Evolutionary conservation across 106 monocot genomes (phyloP), one percentile per base, ranked within the genome.

Genomic region (Dioscorea alata): DNA sequence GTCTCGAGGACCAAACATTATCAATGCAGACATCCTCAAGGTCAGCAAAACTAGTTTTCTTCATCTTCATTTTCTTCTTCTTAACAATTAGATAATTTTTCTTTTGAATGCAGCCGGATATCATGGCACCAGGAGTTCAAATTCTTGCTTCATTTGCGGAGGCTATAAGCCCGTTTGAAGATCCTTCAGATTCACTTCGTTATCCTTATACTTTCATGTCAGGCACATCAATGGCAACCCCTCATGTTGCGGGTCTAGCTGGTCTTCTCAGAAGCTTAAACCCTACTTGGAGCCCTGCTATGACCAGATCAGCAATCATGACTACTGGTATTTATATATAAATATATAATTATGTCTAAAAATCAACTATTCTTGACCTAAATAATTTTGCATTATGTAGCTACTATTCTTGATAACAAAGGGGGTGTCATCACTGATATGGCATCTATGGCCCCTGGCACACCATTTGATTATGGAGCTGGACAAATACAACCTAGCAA

Each of bases 191-290:
- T 56, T 54, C 33, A 0, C 75, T 75, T 8, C 71, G 67, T 6
- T 66, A 63, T 0, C 50, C 33, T 0, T 87, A 73, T 68, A 66
- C 62, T 18, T 19, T 77, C 1, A 7, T 80, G 19, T 75, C 80
- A 0, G 88, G 83, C 33, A 88, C 88, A 0, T 88, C 88, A 0
- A 88, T 88, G 88, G 71, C 83, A 0, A 84, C 84, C 70, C 88
- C 83, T 21, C 74, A 78, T 69, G 66, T 81, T 16, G 51, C 88
- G 9, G 88, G 83, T 8, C 12, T 84, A 12, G 73, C 49, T 9
- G 88, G 84, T 20, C 88, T 88, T 33, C 75, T 88, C 49, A 88
- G 72, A 53, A 54, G 75, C 10, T 17, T 84, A 0, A 58, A 88
- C 20, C 84, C 88, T 0, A 25, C 71, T 0, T 88, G 88, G 88